Evolutionary conservation across 192 early-diverging fungal species (phyloP).

Genomic region (Chytriomyces sp.): DNA sequence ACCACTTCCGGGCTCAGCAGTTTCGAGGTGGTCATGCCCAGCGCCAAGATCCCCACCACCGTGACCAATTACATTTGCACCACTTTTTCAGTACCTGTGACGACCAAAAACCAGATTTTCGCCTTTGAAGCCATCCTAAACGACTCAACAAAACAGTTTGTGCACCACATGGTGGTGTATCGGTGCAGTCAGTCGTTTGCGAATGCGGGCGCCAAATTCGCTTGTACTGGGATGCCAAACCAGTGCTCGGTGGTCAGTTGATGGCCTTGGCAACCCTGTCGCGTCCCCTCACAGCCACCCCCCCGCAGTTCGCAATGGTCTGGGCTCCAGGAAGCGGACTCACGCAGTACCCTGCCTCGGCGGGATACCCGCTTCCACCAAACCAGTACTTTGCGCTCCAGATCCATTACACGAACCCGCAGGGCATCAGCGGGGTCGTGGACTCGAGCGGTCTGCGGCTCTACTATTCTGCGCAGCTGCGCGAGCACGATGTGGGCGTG

Average conservation of each 20-base stretch:
- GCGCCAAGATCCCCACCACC: background rate
- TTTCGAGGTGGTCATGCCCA: background rate
- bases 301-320: background rate
- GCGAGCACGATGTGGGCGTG: constrained; percentile 23
- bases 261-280: background rate
- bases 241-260: background rate
- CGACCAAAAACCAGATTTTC: constrained; percentile 7
- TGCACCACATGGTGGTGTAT: constrained; percentile 8
- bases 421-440: background rate
- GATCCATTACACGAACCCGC: constrained; percentile 25
- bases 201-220: background rate
- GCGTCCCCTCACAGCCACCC: background rate
- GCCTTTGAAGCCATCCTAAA: background rate
- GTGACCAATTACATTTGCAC: background rate
- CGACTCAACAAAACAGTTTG: background rate
- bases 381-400: constrained; percentile 26
- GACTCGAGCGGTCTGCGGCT: constrained; percentile 25
- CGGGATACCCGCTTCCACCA: background rate
- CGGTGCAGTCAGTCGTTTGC: background rate
- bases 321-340: constrained; percentile 16
- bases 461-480: constrained; percentile 14
- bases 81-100: background rate
- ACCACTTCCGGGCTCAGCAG: background rate
- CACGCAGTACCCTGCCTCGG: background rate
- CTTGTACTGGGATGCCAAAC: background rate